Conservation (phyloP, 108 stramenopile genomes). For the Fragilaria radians region DNA sequence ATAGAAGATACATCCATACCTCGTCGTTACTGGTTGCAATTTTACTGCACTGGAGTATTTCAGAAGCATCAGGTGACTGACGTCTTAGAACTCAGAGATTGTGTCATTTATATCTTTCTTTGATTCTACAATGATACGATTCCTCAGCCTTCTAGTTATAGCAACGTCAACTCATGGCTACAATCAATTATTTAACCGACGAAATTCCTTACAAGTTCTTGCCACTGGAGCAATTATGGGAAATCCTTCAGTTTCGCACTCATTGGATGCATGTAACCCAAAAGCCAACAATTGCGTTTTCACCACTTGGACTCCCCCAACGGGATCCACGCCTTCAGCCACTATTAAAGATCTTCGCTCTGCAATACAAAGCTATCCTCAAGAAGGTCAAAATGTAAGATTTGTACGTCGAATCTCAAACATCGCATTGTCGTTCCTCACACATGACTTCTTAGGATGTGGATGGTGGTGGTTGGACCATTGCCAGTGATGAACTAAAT, state of each 20-base stretch:
- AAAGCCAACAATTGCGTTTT: slow-evolving; percentile 67
- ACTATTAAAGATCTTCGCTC: slow-evolving; percentile 34
- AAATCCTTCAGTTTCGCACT: slow-evolving; percentile 11
- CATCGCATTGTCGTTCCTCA: background rate
- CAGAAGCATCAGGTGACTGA: no score
- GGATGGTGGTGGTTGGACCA: slow-evolving; percentile 64
- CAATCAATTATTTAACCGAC: no score
- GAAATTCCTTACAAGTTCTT: background rate
- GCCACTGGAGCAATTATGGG: background rate
- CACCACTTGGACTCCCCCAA: slow-evolving; percentile 73
- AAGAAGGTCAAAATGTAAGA: slow-evolving; percentile 26
- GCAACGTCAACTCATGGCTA: no score
- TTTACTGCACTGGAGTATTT: no score
- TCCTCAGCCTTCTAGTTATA: no score
- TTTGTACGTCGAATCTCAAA: background rate
- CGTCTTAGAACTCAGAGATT: no score
- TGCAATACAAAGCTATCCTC: slow-evolving; percentile 53
- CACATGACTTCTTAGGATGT: slow-evolving; percentile 55
- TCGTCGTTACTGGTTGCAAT: no score
- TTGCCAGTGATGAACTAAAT: slow-evolving; percentile 47
- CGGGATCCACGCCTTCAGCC: slow-evolving; percentile 37
- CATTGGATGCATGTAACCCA: slow-evolving; percentile 56
- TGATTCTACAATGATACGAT: no score
- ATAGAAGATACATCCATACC: no score
- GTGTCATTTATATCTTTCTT: no score